Evolutionary conservation across 495 filamentous ascomycete species (phyloP).

Genomic region (Cairneyella variabilis): DNA sequence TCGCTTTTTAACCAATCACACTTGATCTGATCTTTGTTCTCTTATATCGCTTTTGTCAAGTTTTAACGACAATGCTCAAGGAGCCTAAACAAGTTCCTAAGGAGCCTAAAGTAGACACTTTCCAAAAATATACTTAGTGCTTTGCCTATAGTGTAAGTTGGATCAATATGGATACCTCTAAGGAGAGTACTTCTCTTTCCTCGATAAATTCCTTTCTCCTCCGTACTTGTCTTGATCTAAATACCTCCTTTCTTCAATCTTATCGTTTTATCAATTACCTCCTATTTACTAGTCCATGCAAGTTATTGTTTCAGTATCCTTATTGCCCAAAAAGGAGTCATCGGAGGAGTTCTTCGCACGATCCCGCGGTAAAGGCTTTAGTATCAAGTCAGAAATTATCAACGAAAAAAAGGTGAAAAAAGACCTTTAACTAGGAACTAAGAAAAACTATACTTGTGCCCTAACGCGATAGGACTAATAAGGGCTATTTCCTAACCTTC

Average conservation of each 20-base stretch:
- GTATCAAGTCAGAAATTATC: constrained; percentile 8
- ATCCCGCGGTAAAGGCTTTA: constrained; percentile 6
- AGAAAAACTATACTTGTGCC: constrained; percentile 11
- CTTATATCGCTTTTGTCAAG: too few species aligned
- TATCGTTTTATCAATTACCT: constrained; percentile 6
- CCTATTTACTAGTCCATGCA: constrained; percentile 4
- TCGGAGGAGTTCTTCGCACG: constrained; percentile 5
- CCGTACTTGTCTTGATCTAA: constrained; percentile 8
- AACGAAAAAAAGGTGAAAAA: constrained; percentile 7
- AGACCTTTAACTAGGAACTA: constrained; percentile 1
- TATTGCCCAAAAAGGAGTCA: constrained; percentile 1
- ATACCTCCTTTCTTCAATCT: constrained; percentile 7
- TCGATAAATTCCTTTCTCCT: constrained; percentile 5
- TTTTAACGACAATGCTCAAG: too few species aligned
- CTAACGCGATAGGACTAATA: too few species aligned
- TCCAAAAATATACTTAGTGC: too few species aligned
- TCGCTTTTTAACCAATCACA: too few species aligned
- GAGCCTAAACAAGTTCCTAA: too few species aligned
- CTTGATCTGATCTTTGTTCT: too few species aligned
- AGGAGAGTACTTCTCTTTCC: constrained; percentile 5
- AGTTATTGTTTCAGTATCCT: constrained; percentile 10
- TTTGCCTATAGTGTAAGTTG: too few species aligned
- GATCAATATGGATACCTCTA: constrained; percentile 2
- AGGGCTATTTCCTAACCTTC: constrained; percentile 4
- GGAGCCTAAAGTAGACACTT: too few species aligned